Conservation (phyloP, 768 basidiomycete genomes). For the Scleroderma citrinum region DNA sequence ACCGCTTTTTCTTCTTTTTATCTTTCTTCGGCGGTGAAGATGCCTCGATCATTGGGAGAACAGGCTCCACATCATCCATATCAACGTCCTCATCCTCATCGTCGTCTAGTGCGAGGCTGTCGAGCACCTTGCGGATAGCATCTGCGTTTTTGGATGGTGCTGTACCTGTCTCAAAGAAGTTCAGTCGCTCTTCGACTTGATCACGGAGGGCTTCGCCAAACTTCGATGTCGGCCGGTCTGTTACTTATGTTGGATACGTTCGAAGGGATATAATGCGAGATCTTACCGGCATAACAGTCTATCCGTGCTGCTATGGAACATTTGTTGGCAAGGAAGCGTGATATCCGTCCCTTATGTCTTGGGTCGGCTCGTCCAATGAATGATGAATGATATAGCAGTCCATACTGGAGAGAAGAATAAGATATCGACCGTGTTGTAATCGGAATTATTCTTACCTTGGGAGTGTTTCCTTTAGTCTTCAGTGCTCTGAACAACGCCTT, state of each 20-base stretch:
- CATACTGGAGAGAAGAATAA: conserved; percentile 56
- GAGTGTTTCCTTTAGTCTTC: conserved; percentile 98
- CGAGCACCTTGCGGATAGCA: conserved; percentile 83
- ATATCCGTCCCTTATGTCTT: conserved; percentile 96
- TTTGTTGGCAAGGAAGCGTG: conserved; percentile 98
- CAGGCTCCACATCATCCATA: conserved; percentile 40
- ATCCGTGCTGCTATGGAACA: conserved; percentile 96
- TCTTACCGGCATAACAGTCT: conserved; percentile 84
- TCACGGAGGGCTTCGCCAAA: conserved; percentile 91
- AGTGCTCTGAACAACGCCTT: conserved; percentile 96
- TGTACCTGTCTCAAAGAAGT: conserved; percentile 89
- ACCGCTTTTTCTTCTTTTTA: conserved; percentile 67
- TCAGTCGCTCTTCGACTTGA: conserved; percentile 93
- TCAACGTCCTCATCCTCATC: conserved; percentile 53
- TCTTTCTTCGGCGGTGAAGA: conserved; percentile 58
- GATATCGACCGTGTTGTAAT: not conserved
- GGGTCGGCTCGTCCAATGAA: conserved; percentile 94
- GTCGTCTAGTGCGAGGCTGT: conserved; percentile 66
- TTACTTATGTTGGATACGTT: not conserved
- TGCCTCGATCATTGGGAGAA: conserved; percentile 54
- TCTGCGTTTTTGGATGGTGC: conserved; percentile 89
- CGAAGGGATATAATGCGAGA: not conserved
- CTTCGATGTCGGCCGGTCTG: conserved; percentile 81
- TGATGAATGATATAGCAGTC: conserved; percentile 93
- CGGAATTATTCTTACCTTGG: conserved; percentile 53